Conservation (phyloP, 306 rosid genomes). For the Lathyrus aphaca region DNA sequence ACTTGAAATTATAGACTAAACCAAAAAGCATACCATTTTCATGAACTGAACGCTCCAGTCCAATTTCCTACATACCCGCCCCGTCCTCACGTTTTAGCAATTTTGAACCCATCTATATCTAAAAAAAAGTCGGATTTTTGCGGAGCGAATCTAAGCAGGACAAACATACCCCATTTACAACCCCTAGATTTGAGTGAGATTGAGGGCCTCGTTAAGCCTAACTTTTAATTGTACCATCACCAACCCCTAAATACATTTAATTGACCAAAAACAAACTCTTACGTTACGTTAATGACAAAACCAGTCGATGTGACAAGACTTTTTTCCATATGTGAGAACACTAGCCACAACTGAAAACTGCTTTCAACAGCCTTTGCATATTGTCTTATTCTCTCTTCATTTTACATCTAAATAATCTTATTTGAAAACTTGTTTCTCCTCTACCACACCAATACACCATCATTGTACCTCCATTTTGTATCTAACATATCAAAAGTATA, state of each 20-base stretch:
- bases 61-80: too few relatives aligned
- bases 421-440: too few relatives aligned
- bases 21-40: not conserved
- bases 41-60: too few relatives aligned
- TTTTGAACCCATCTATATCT: too few relatives aligned
- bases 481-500: not conserved
- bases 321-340: not conserved
- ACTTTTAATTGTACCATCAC: not conserved
- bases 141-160: too few relatives aligned
- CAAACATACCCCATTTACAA: too few relatives aligned
- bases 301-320: conserved; percentile 17
- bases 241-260: not conserved
- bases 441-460: too few relatives aligned
- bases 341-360: conserved; percentile 44
- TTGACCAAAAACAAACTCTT: not conserved
- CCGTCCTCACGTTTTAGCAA: too few relatives aligned
- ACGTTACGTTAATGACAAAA: not conserved
- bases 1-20: not conserved
- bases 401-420: too few relatives aligned
- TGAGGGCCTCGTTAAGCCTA: not conserved
- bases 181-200: not conserved
- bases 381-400: not conserved
- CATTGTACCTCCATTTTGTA: too few relatives aligned
- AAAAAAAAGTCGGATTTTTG: too few relatives aligned
- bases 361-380: conserved; percentile 33